phyloP scores from a whole-genome alignment of 2,329 filamentous ascomycete species.

The Plenodomus tracheiphilus region DNA sequence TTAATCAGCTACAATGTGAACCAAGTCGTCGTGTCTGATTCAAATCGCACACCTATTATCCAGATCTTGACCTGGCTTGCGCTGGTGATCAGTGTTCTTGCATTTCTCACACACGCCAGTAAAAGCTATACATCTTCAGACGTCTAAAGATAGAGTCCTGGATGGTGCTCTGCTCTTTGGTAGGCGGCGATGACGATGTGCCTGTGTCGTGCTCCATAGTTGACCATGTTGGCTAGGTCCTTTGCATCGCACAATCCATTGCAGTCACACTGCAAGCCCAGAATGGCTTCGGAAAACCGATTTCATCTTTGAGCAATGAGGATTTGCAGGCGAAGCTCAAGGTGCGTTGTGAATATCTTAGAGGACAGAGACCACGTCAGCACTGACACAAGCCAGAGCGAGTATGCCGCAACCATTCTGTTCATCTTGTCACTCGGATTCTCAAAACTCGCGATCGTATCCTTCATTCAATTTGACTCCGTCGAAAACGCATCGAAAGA shows the following conservation, averaged over 20 bases:
- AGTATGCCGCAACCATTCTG: constrained; percentile 30
- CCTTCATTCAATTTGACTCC: constrained; percentile 30
- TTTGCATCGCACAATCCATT: constrained; percentile 23
- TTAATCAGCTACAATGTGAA: constrained; percentile 7
- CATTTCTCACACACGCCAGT: constrained; percentile 23
- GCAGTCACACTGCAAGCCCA: constrained; percentile 18
- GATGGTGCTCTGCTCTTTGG: constrained; percentile 19
- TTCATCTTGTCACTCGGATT: constrained; percentile 29
- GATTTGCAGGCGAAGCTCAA: constrained; percentile 17
- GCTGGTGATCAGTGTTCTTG: constrained; percentile 20
- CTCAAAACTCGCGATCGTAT: constrained; percentile 31
- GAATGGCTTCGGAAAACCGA: constrained; percentile 26
- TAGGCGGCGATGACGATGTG: constrained; percentile 1
- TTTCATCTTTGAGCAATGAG: constrained; percentile 10
- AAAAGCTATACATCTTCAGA: constrained; percentile 21
- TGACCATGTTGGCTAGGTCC: constrained; percentile 10
- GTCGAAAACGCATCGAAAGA: constrained; percentile 12
- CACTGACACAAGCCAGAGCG: constrained; percentile 15
- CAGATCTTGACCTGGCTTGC: constrained; percentile 29
- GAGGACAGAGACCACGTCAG: not conserved
- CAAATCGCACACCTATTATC: constrained; percentile 27
- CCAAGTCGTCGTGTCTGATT: constrained; percentile 19
- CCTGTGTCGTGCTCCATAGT: not conserved
- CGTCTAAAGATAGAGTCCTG: constrained; percentile 17
- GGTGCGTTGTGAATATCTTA: constrained; percentile 2